phyloP scores from a whole-genome alignment of 2,329 filamentous ascomycete species.

The Mycosphaerella sp. region DNA sequence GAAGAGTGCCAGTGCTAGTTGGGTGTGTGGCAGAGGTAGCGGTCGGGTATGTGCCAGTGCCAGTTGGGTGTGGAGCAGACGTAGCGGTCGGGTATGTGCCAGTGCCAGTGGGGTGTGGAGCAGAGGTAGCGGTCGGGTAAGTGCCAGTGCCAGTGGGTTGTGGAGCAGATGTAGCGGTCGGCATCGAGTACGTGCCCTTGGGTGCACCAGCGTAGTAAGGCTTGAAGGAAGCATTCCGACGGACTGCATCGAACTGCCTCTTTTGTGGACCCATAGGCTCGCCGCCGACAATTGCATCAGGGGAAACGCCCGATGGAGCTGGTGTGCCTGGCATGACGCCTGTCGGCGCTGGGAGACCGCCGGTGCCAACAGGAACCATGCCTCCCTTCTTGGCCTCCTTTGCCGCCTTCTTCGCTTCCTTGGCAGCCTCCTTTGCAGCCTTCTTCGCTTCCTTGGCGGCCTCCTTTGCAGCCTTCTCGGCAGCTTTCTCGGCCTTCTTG shows the following conservation, averaged over 20 bases:
- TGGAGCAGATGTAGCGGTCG: slow-evolving; percentile 1
- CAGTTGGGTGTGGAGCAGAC: background rate
- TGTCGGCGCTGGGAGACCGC: slow-evolving; percentile 1
- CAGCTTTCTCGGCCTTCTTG: background rate
- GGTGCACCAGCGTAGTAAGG: slow-evolving; percentile 5
- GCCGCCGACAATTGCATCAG: background rate
- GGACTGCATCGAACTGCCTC: slow-evolving; percentile 8
- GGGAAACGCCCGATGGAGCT: background rate
- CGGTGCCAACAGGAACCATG: background rate
- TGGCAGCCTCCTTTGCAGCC: background rate
- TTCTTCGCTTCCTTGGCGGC: background rate
- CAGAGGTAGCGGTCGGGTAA: background rate
- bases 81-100: no score
- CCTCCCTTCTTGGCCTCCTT: background rate
- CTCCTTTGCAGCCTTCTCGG: background rate
- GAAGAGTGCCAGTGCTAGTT: background rate
- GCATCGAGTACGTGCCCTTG: background rate
- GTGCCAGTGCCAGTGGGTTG: background rate
- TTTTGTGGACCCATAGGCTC: background rate
- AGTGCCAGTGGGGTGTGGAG: background rate
- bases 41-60: background rate
- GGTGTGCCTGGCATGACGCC: background rate
- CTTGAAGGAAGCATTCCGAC: slow-evolving; percentile 1
- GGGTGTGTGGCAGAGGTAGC: background rate
- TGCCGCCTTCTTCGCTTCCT: background rate